Percentiles rank a stretch among this genome's conserved stretches.
Evolutionary conservation across 352 stramenopile genomes (phyloP).

Genomic region (Blastocystis sp.): DNA sequence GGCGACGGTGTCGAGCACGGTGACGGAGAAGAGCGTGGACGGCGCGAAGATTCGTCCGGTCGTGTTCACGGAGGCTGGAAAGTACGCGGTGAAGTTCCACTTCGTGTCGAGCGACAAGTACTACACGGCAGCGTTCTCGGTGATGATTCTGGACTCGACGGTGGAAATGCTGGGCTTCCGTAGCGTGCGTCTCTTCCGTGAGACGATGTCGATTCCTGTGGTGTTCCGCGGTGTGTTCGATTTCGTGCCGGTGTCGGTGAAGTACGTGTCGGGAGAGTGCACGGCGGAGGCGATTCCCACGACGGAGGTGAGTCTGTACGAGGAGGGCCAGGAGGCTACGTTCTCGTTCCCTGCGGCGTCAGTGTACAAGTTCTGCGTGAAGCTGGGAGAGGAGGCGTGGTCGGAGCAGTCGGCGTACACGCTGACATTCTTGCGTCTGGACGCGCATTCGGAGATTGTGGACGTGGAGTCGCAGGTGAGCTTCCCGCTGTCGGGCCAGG

Average conservation of each 20-base stretch:
- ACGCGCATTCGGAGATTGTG: background rate
- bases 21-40: background rate
- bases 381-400: slow-evolving; percentile 32
- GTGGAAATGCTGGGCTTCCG: background rate
- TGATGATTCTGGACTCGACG: background rate
- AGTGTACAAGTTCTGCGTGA: slow-evolving; percentile 34
- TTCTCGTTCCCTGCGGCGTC: slow-evolving; percentile 15
- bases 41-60: background rate
- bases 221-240: background rate
- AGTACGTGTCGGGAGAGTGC: slow-evolving; percentile 24
- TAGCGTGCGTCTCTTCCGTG: background rate
- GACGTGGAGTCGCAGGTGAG: background rate
- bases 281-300: background rate
- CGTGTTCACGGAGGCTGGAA: background rate
- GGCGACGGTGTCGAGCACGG: background rate
- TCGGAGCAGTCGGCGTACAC: background rate
- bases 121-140: background rate
- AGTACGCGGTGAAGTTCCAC: background rate
- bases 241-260: slow-evolving; percentile 28
- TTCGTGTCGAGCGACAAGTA: slow-evolving; percentile 5
- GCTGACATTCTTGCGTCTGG: slow-evolving; percentile 40
- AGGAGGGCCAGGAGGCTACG: background rate
- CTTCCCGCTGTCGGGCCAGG: slow-evolving; percentile 24
- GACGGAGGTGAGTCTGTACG: background rate
- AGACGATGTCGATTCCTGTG: background rate